Conservation (phyloP, 805 yeast species). For the Pichia deserticola region DNA sequence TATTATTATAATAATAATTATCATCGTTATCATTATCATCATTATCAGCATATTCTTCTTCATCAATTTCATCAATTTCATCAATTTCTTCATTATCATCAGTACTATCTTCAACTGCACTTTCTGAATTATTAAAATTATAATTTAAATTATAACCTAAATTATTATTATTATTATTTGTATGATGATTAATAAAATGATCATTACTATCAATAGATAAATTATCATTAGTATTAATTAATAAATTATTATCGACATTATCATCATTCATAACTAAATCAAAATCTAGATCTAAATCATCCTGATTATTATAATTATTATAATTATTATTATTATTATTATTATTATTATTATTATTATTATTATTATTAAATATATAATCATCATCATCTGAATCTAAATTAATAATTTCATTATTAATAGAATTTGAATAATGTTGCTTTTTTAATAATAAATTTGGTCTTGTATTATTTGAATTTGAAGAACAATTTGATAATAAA, state of each 20-base stretch:
- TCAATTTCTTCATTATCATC: slow-evolving; percentile 12
- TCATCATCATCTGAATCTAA: slow-evolving; percentile 37
- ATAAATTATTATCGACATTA: too few relatives aligned
- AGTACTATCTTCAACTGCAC: not conserved
- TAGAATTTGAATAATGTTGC: slow-evolving; percentile 3
- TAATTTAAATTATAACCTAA: not conserved
- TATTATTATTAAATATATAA: slow-evolving; percentile 22
- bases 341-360: slow-evolving; percentile 1
- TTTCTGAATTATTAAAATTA: too few relatives aligned
- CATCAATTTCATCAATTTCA: slow-evolving; percentile 4
- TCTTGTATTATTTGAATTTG: slow-evolving; percentile 2
- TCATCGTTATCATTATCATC: not conserved
- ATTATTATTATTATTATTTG: not conserved
- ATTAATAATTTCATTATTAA: slow-evolving; percentile 26
- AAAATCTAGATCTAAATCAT: too few relatives aligned
- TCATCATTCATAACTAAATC: too few relatives aligned
- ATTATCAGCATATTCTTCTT: not conserved
- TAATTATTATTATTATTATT: not conserved
- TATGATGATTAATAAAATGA: not conserved
- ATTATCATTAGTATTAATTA: too few relatives aligned
- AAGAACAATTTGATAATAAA: slow-evolving; percentile 7
- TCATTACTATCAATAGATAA: not conserved
- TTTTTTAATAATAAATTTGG: slow-evolving; percentile 10
- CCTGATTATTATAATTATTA: too few relatives aligned
- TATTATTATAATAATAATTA: slow-evolving; percentile 1